These are phyloP conservation scores for Penicillium sp. DNA, from an alignment of 2,329 filamentous ascomycete species.

Conservation along the genomic window DNA sequence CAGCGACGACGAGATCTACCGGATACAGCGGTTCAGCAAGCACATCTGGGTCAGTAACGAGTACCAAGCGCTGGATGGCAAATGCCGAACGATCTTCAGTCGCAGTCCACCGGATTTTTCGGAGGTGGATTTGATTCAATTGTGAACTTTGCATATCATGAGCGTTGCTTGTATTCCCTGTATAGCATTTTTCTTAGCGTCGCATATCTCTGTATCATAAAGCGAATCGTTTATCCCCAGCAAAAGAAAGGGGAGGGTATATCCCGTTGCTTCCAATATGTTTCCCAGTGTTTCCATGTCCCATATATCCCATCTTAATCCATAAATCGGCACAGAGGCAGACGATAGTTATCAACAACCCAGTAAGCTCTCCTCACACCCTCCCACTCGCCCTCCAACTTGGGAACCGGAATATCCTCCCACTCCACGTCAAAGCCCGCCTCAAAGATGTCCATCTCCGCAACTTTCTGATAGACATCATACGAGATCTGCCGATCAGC, in stretches of 20 bases:
- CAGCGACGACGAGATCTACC: conserved; percentile 80
- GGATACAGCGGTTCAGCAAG: conserved; percentile 70
- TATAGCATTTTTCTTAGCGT: conserved; percentile 20
- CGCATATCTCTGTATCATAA: conserved; percentile 21
- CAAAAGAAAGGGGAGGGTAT: conserved; percentile 1
- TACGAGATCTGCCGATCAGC: conserved; percentile 91
- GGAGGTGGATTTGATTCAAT: conserved; percentile 76
- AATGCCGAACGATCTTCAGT: conserved; percentile 75
- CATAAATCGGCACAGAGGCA: conserved; percentile 42
- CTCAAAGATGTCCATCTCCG: conserved; percentile 84
- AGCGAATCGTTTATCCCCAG: conserved; percentile 7
- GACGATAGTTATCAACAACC: conserved; percentile 61
- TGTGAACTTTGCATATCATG: conserved; percentile 45
- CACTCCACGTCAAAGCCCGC: conserved; percentile 86
- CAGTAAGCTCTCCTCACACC: conserved; percentile 86
- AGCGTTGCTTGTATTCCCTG: conserved; percentile 14
- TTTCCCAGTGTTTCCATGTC: neutral
- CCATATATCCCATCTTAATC: conserved; percentile 17
- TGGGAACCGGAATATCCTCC: conserved; percentile 70
- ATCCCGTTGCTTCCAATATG: neutral
- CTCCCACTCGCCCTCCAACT: conserved; percentile 74
- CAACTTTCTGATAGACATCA: conserved; percentile 89
- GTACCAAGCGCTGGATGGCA: conserved; percentile 79
- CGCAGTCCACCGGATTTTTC: conserved; percentile 84
- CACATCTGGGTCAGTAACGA: conserved; percentile 91